A percentile compares a stretch with the other conserved stretches of the same genome.
Evolutionary conservation across 768 basidiomycete species (phyloP).

Genomic region (Fomitopsis serialis): DNA sequence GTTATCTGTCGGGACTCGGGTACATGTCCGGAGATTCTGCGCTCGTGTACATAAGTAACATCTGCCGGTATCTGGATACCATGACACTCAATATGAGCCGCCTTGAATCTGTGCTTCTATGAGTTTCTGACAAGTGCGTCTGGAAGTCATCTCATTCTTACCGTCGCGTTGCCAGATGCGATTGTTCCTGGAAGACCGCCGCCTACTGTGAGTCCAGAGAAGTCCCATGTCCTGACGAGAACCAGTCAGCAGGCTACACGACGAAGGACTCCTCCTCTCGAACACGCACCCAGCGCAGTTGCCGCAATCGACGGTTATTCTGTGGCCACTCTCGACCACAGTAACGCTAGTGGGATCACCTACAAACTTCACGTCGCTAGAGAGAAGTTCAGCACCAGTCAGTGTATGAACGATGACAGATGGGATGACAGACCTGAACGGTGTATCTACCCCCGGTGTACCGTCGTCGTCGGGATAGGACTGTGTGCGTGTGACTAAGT

Average conservation of each 20-base stretch:
- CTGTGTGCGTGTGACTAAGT: too few species aligned
- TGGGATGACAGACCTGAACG: slow-evolving; percentile 50
- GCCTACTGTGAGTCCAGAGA: slow-evolving; percentile 36
- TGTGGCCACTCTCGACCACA: slow-evolving; percentile 37
- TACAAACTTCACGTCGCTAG: slow-evolving; percentile 47
- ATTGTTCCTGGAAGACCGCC: slow-evolving; percentile 39
- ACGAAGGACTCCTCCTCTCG: neutral
- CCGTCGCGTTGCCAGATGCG: neutral
- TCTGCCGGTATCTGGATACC: too few species aligned
- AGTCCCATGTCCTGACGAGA: slow-evolving; percentile 42
- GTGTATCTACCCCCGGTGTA: slow-evolving; percentile 51
- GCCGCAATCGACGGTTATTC: slow-evolving; percentile 55
- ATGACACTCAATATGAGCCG: too few species aligned
- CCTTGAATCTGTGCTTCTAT: too few species aligned
- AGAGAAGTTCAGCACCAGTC: neutral
- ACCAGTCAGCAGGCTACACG: neutral
- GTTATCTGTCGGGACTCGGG: too few species aligned
- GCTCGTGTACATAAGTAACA: too few species aligned
- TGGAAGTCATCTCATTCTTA: neutral
- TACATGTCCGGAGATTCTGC: too few species aligned
- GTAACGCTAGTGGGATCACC: slow-evolving; percentile 34
- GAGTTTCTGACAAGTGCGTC: too few species aligned
- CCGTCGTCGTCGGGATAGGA: slow-evolving; percentile 52
- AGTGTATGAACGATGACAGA: neutral
- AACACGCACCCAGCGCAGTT: neutral